Percentiles rank a stretch among this genome's conserved stretches.
Evolutionary conservation across 257 asterid genomes (phyloP).

Genomic region (Solanum chiquidenum): DNA sequence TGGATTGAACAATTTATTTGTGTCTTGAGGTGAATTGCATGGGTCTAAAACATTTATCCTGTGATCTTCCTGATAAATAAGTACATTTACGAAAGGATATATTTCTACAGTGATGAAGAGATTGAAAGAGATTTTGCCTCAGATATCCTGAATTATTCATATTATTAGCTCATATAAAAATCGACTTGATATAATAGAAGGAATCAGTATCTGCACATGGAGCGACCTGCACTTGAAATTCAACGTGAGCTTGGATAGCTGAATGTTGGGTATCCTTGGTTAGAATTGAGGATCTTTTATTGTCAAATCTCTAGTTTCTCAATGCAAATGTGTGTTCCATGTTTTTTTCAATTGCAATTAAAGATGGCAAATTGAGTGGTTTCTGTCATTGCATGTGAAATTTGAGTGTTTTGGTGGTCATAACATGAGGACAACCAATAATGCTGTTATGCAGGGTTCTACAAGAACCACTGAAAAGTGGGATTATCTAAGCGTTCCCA

Average conservation of each 20-base stretch:
- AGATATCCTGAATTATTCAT: not conserved
- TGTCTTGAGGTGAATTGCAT: not conserved
- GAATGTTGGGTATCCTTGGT: not conserved
- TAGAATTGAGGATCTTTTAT: not conserved
- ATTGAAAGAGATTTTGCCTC: not conserved
- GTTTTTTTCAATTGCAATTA: not conserved
- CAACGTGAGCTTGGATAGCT: not conserved
- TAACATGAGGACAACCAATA: not conserved
- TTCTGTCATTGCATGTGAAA: not conserved
- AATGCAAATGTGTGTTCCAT: not conserved
- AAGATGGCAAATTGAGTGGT: not conserved
- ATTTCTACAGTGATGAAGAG: not conserved
- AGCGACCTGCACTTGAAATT: not conserved
- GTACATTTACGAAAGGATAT: not conserved
- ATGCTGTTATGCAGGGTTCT: not conserved
- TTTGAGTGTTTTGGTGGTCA: not conserved
- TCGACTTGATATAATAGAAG: not conserved
- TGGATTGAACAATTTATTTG: not conserved
- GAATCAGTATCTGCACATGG: not conserved
- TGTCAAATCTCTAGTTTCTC: not conserved
- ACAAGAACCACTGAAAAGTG: not conserved
- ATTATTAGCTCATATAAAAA: not conserved
- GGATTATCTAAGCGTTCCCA: not conserved
- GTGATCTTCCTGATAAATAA: not conserved
- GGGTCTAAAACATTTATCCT: not conserved